Conservation (phyloP, 2,329 filamentous ascomycete genomes). For the Cryphonectria carpinicola region DNA sequence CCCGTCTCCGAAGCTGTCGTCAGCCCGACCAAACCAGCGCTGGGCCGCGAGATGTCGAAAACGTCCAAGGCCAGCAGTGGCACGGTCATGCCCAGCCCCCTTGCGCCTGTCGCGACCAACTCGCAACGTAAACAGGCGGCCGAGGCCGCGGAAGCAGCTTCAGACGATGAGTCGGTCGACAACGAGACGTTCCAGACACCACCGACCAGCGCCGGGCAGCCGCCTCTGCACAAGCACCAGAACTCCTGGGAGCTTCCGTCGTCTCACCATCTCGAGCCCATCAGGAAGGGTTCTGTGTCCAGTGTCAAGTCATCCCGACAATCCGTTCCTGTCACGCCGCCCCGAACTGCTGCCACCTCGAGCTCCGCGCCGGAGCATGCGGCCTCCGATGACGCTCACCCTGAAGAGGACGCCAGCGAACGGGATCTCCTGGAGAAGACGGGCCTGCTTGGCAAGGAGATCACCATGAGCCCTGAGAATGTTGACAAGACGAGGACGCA, state of each 20-base stretch:
- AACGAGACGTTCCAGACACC: constrained; percentile 56
- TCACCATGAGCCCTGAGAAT: constrained; percentile 47
- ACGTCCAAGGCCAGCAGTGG: constrained; percentile 41
- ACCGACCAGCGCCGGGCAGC: constrained; percentile 44
- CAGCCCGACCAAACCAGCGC: constrained; percentile 27
- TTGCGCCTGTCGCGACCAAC: constrained; percentile 39
- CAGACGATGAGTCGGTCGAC: constrained; percentile 43
- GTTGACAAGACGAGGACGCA: constrained; percentile 45
- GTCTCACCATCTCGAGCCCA: constrained; percentile 39
- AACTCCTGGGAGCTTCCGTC: constrained; percentile 48
- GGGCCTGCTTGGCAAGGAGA: constrained; percentile 60
- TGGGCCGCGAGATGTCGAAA: constrained; percentile 40
- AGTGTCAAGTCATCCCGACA: constrained; percentile 44
- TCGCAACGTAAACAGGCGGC: constrained; percentile 40
- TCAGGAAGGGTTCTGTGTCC: constrained; percentile 49
- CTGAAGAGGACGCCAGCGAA: constrained; percentile 68
- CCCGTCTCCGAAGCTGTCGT: constrained; percentile 29
- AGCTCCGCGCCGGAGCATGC: constrained; percentile 37
- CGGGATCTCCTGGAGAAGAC: constrained; percentile 69
- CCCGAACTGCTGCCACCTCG: constrained; percentile 38
- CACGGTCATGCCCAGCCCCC: constrained; percentile 40
- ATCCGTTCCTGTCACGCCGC: constrained; percentile 39
- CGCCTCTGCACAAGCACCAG: constrained; percentile 45
- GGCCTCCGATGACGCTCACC: constrained; percentile 40
- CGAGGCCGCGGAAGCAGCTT: constrained; percentile 34